These are phyloP conservation scores for Dillenia turbinata DNA, from an alignment of 164 flowering plant genomes.

Conservation along the genomic window DNA sequence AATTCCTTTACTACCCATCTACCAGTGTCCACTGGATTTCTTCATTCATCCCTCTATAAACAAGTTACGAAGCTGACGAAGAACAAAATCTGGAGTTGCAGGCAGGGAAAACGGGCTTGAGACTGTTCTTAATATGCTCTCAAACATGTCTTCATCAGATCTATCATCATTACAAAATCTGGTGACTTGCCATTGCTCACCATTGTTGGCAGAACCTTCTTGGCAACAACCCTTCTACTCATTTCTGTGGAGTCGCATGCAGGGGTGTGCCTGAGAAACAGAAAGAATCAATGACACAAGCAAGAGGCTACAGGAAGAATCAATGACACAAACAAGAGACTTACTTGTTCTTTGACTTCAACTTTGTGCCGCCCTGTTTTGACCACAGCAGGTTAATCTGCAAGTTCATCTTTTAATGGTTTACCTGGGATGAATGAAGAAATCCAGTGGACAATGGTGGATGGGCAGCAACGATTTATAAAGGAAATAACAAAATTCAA, in stretches of 20 bases:
- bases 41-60: too few relatives aligned
- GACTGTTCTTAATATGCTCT: slow-evolving; percentile 14
- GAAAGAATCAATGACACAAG: background rate
- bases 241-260: background rate
- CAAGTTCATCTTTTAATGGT: background rate
- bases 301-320: background rate
- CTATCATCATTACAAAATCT: slow-evolving; percentile 19
- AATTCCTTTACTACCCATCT: too few relatives aligned
- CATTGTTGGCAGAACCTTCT: slow-evolving; percentile 9
- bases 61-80: too few relatives aligned
- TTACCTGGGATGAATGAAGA: too few relatives aligned
- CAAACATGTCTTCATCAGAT: slow-evolving; percentile 20
- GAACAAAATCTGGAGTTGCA: slow-evolving; percentile 4
- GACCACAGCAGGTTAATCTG: background rate
- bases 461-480: too few relatives aligned
- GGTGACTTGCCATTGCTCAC: slow-evolving; percentile 8
- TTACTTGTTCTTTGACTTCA: slow-evolving; percentile 3
- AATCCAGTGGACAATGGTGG: too few relatives aligned
- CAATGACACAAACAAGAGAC: background rate
- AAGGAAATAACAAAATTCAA: too few relatives aligned
- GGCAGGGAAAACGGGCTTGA: slow-evolving; percentile 13
- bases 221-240: slow-evolving; percentile 15
- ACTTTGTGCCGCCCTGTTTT: slow-evolving; percentile 3
- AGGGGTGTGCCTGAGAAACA: slow-evolving; percentile 1
- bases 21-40: too few relatives aligned